Evolutionary conservation across 495 filamentous ascomycete genomes (phyloP), one percentile per base, ranked within the genome.

Genomic region (Penicillium paradoxum): DNA sequence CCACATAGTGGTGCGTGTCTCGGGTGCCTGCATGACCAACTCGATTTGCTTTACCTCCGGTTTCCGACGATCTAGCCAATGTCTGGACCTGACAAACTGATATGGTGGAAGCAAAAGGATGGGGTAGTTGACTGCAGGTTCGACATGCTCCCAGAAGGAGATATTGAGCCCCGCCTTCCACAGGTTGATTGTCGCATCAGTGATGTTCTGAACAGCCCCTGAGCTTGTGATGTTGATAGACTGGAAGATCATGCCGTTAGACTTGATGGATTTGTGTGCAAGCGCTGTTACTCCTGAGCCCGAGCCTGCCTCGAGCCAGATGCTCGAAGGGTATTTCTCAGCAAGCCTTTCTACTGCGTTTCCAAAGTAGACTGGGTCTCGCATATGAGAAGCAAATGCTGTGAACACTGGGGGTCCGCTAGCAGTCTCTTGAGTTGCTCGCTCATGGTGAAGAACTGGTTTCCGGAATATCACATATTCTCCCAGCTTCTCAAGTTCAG

Each of bases 251-350:
- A 13, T 19, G 18, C 18, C 8, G n/a, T n/a, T 18, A 6, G 34
- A 38, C 7, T 17, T 45, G 7, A n/a, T n/a, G n/a, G n/a, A n/a
- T n/a, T 18, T 38, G 15, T 6, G 6, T 3, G 25, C 41, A 24
- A 70, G 73, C 0, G 60, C 59, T 3, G 78, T 51, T 15, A 70
- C 61, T 8, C 58, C 59, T 11, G 68, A 17, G 43, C 74, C 79
- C 18, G 62, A 63, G 0, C 66, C 53, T 29, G 62, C 66, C 48
- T 49, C 50, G 0, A 75, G 79, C 45, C 79, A 75, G 57, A 80
- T 67, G 25, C 64, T 59, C 53, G 79, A 80, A n/a, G 69, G 69
- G 1, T 66, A 18, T 17, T 18, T 5, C 6, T 18, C 34, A 18
- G 34, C 34, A 15, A 38, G 34, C 17, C 34, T n/a, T 9, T 38